Base-by-base conservation (phyloP, 2,329 filamentous ascomycete species). In the Curvularia eragrostidis region DNA sequence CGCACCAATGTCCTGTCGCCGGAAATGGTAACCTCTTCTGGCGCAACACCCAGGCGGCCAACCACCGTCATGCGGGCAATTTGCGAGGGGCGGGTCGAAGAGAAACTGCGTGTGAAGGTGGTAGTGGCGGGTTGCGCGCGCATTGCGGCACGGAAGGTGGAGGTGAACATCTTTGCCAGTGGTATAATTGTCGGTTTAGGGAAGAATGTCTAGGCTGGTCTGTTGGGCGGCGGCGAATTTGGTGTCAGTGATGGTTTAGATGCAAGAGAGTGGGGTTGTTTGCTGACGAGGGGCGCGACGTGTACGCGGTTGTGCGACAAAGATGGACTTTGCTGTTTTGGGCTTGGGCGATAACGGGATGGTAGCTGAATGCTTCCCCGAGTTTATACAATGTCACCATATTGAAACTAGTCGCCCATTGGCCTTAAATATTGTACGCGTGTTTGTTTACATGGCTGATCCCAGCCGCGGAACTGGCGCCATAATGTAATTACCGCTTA, bases 21-120 rank as follows among this genome's bases (percentile, higher is more conserved):
- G 51, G 81, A 88, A 70, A 85, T 84, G 47, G 90, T 91, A 36
- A 85, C 83, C 65, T 93, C 71, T 82, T 97, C 93, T 57, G 95
- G 94, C 52, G 87, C 84, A 69, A 87, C 85, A 60, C 86, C 92
- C 50, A 99, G 87, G 77, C 93, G 90, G 73, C 95, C 95, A 68
- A 97, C 85, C 77, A 99, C 83, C 71, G 88, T 90, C 82, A 99
- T 90, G 78, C 89, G 90, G 67, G 95, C 91, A 66, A 95, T 73
- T 62, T 84, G 79, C 62, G 86, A 84, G 65, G 81, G 80, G 42
- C 81, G 70, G 43, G 89, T 88, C 68, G 88, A 87, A 81, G 87
- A 91, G 85, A 97, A 97, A 73, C 88, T 80, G 79, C 92, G 91
- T 68, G 83, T 75, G 63, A 58, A 57, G 30, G 43, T 13, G 21